Evolutionary conservation across 2,329 filamentous ascomycete genomes (phyloP).

Genomic region (Penicillium italicum): DNA sequence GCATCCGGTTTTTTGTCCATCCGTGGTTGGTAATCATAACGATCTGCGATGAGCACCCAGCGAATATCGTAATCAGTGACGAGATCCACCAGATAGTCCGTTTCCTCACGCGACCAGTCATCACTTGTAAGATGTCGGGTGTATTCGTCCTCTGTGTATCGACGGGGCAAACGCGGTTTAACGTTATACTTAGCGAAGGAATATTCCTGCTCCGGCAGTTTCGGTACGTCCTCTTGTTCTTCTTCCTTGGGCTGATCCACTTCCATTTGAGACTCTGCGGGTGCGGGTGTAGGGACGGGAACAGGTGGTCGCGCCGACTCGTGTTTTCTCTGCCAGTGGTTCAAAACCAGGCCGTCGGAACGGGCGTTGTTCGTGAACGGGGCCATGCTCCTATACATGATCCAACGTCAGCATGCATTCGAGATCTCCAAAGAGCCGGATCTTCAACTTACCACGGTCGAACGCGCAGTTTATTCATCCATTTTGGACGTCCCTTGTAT

Average conservation of each 20-base stretch:
- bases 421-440: slow-evolving; percentile 52
- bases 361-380: slow-evolving; percentile 77
- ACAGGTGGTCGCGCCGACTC: slow-evolving; percentile 40
- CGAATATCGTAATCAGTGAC: slow-evolving; percentile 77
- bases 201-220: slow-evolving; percentile 46
- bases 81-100: slow-evolving; percentile 78
- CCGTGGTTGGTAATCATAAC: slow-evolving; percentile 66
- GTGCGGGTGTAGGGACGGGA: slow-evolving; percentile 13
- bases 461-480: slow-evolving; percentile 44
- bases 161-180: slow-evolving; percentile 66
- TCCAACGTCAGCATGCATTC: slow-evolving; percentile 30
- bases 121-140: slow-evolving; percentile 65
- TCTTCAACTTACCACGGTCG: slow-evolving; percentile 47
- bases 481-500: slow-evolving; percentile 51
- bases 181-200: slow-evolving; percentile 86
- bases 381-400: slow-evolving; percentile 62
- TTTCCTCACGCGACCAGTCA: slow-evolving; percentile 90
- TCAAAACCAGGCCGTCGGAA: slow-evolving; percentile 65
- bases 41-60: slow-evolving; percentile 88
- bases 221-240: slow-evolving; percentile 31
- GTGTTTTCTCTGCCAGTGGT: slow-evolving; percentile 74
- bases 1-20: slow-evolving; percentile 28
- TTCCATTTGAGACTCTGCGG: slow-evolving; percentile 39
- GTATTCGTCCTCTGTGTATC: slow-evolving; percentile 85
- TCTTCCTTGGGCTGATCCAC: slow-evolving; percentile 39